Conservation (phyloP, 1,284 basidiomycete genomes). For the Sutorius eximius region DNA sequence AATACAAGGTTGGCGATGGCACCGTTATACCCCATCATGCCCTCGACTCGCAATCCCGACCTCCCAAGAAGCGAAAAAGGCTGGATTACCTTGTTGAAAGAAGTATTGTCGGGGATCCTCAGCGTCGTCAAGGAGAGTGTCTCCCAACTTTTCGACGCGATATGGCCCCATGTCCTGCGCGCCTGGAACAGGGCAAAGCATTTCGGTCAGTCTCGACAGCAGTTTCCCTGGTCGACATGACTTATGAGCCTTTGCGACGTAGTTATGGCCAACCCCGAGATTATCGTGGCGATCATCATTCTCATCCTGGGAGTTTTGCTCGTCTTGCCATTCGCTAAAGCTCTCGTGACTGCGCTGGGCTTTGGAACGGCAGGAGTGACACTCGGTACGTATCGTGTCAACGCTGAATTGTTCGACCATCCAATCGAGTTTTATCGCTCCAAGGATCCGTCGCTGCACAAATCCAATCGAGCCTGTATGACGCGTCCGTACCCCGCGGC, state of each 20-base stretch:
- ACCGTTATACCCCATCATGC: background rate
- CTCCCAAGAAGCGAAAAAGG: background rate
- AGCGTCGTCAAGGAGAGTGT: rapidly evolving
- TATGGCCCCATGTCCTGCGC: background rate
- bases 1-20: background rate
- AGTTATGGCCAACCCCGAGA: background rate
- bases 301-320: background rate
- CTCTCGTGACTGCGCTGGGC: rapidly evolving
- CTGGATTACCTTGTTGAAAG: background rate
- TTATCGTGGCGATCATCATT: background rate
- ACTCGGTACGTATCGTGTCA: constrained; percentile 1
- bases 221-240: background rate
- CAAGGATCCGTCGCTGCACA: constrained; percentile 1
- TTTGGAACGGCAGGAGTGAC: background rate
- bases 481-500: background rate
- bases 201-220: constrained; percentile 1
- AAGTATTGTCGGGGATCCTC: rapidly evolving
- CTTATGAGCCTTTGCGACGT: background rate
- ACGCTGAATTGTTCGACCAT: background rate
- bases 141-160: rapidly evolving
- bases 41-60: background rate
- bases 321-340: background rate
- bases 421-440: background rate
- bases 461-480: background rate
- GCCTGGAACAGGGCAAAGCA: background rate